phyloP scores from a whole-genome alignment of 2,329 filamentous ascomycete genomes.

The Aspergillus oerlinghausenensis region DNA sequence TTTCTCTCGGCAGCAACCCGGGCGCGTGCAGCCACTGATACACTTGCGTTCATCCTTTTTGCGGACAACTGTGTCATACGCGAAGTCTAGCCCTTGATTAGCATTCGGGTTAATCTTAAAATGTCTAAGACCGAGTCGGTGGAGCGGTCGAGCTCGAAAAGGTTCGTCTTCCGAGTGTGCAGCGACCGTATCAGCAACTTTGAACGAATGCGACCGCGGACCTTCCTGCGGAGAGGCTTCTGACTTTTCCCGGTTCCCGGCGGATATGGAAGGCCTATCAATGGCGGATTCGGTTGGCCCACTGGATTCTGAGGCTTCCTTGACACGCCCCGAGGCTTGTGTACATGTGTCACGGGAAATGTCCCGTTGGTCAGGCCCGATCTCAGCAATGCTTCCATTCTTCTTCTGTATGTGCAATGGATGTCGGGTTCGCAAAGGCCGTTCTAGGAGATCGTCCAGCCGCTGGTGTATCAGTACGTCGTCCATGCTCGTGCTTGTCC shows the following conservation, averaged over 20 bases:
- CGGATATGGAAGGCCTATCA: background rate
- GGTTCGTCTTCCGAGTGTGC: slow-evolving; percentile 34
- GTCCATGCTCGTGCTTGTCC: background rate
- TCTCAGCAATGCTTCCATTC: background rate
- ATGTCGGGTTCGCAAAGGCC: slow-evolving; percentile 20
- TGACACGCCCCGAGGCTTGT: background rate
- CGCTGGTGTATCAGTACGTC: slow-evolving; percentile 15
- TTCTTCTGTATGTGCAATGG: slow-evolving; percentile 9
- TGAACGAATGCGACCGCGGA: background rate
- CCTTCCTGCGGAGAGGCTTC: background rate
- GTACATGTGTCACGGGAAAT: background rate
- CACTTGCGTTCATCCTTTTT: slow-evolving; percentile 64
- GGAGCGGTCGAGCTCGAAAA: slow-evolving; percentile 56
- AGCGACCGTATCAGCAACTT: slow-evolving; percentile 1
- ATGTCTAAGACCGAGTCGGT: slow-evolving; percentile 60
- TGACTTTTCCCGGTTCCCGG: background rate
- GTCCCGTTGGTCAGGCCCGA: background rate
- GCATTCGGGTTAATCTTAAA: slow-evolving; percentile 75
- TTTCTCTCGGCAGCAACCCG: slow-evolving; percentile 69
- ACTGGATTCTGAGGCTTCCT: background rate
- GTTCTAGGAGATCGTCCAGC: slow-evolving; percentile 31
- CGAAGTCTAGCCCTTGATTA: slow-evolving; percentile 68
- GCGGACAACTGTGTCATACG: slow-evolving; percentile 71
- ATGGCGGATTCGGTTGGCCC: background rate
- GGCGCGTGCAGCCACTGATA: slow-evolving; percentile 68